phyloP scores from a whole-genome alignment of 139 green algal species.

The Tetratostichococcus sp. region DNA sequence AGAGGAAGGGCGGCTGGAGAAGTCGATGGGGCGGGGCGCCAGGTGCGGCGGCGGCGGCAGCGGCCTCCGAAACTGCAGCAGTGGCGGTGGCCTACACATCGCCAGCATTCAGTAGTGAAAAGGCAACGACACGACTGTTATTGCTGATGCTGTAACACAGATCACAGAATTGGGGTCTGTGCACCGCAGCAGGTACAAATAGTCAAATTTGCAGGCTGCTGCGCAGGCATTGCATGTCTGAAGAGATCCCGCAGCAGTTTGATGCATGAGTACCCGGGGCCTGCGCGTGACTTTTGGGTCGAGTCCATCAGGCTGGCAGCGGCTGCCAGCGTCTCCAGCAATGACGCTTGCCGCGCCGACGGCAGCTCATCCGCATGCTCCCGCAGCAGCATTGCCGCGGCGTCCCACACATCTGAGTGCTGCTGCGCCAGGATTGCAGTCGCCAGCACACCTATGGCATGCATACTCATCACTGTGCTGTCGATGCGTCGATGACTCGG shows the following conservation, averaged over 20 bases:
- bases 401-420: conserved; percentile 69
- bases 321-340: conserved; percentile 51
- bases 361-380: conserved; percentile 52
- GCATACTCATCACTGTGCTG: no score
- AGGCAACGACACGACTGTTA: no score
- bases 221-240: no score
- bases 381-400: conserved; percentile 55
- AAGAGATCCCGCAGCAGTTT: no score
- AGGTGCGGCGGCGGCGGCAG: conserved; percentile 18
- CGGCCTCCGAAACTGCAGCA: conserved; percentile 29
- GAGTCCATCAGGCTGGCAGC: conserved; percentile 39
- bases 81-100: conserved; percentile 20
- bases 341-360: conserved; percentile 33
- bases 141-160: no score
- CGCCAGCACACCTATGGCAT: conserved; percentile 18
- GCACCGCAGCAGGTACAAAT: no score
- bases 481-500: no score
- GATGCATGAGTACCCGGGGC: conserved; percentile 9
- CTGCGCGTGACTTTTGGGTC: conserved; percentile 11
- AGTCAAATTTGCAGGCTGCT: no score
- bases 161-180: no score
- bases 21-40: conserved; percentile 6
- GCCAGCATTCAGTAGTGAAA: no score
- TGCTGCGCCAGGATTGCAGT: conserved; percentile 43
- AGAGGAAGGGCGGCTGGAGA: neutral